These are phyloP conservation scores for Clavulina sp. DNA, from an alignment of 768 basidiomycete species.

Conservation along the genomic window DNA sequence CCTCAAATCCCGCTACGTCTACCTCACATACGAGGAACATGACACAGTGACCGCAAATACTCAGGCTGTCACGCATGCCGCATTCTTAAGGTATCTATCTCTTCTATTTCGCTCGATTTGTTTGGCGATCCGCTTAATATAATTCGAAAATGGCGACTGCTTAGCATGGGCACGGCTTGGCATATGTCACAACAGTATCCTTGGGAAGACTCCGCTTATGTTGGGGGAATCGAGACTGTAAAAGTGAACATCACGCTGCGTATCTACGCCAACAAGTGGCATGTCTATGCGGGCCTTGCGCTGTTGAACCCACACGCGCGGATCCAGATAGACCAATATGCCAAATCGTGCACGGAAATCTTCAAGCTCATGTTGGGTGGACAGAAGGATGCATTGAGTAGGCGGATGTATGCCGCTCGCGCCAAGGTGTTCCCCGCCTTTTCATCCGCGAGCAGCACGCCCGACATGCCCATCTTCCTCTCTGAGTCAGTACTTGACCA, in stretches of 20 bases:
- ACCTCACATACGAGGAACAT: slow-evolving; percentile 92
- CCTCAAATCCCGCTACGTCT: slow-evolving; percentile 71
- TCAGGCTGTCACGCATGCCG: slow-evolving; percentile 95
- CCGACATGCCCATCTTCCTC: slow-evolving; percentile 52
- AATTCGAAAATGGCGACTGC: not conserved
- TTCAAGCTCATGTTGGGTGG: slow-evolving; percentile 87
- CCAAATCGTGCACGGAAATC: slow-evolving; percentile 66
- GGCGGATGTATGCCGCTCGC: slow-evolving; percentile 56
- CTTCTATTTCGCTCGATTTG: too few relatives aligned
- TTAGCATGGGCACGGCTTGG: slow-evolving; percentile 98
- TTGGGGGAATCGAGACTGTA: slow-evolving; percentile 92
- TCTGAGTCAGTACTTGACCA: slow-evolving; percentile 73
- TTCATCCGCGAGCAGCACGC: slow-evolving; percentile 3
- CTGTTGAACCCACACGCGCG: slow-evolving; percentile 87
- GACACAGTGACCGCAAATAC: slow-evolving; percentile 95
- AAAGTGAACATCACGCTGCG: slow-evolving; percentile 95
- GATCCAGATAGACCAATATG: slow-evolving; percentile 80
- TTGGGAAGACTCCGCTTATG: slow-evolving; percentile 91
- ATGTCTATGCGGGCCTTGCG: slow-evolving; percentile 97
- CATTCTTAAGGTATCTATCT: slow-evolving; percentile 71
- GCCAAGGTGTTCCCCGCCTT: slow-evolving; percentile 50
- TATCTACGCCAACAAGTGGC: slow-evolving; percentile 95
- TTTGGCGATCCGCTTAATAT: not conserved
- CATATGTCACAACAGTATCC: slow-evolving; percentile 58
- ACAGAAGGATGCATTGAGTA: slow-evolving; percentile 36